phyloP scores from a whole-genome alignment of 75 land plant species.

The Sequoia sempervirens region DNA sequence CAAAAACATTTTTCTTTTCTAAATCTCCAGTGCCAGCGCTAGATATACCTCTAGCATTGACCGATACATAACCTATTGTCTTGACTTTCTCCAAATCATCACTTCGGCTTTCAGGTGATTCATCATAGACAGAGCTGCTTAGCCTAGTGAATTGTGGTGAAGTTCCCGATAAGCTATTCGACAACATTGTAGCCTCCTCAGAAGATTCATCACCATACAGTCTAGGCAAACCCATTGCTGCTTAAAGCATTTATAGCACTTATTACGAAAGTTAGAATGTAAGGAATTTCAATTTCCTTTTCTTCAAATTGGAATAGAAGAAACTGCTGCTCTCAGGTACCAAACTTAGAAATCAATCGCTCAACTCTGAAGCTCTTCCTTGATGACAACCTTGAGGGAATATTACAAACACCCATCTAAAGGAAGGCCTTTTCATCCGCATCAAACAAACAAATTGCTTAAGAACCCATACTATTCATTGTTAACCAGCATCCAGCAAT shows the following conservation, averaged over 20 bases:
- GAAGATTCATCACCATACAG: slow-evolving; percentile 23
- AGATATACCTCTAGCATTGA: slow-evolving; percentile 8
- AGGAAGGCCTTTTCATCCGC: neutral
- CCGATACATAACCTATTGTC: slow-evolving; percentile 2
- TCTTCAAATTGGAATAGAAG: neutral
- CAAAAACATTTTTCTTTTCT: slow-evolving; percentile 23
- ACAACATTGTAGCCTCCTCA: slow-evolving; percentile 31
- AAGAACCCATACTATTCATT: neutral
- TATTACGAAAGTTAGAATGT: neutral
- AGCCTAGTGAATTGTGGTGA: slow-evolving; percentile 16
- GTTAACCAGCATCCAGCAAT: slow-evolving; percentile 1
- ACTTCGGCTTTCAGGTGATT: slow-evolving; percentile 8
- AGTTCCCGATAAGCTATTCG: slow-evolving; percentile 22
- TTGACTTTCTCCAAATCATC: neutral
- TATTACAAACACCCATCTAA: slow-evolving; percentile 6
- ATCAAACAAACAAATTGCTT: neutral
- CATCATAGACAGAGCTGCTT: slow-evolving; percentile 32
- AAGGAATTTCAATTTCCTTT: too few species aligned
- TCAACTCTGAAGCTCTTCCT: slow-evolving; percentile 1
- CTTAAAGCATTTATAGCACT: slow-evolving; percentile 11
- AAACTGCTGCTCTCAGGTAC: neutral
- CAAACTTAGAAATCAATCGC: neutral
- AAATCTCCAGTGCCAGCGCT: slow-evolving; percentile 19
- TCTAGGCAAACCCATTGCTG: slow-evolving; percentile 65
- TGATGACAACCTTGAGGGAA: slow-evolving; percentile 1